Conservation (phyloP, 208 protist species). For the Trypanosoma cruzi region DNA sequence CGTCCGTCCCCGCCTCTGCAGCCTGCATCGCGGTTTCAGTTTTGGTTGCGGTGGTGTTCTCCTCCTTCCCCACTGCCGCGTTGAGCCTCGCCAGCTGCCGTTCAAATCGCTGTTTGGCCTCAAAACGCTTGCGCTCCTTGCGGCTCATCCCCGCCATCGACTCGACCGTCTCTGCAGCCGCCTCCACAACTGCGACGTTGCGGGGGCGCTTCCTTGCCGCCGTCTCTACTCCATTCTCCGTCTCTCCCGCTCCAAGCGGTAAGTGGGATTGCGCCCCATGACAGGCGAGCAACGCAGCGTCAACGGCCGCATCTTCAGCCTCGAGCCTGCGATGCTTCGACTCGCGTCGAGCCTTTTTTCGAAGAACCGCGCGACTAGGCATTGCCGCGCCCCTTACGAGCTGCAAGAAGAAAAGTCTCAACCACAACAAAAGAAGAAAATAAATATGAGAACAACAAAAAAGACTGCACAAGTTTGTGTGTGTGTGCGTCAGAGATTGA, state of each 20-base stretch:
- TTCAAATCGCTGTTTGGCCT: constrained; percentile 61
- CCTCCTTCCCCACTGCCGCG: constrained; percentile 4
- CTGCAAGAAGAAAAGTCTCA: constrained; percentile 5
- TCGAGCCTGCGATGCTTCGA: constrained; percentile 51
- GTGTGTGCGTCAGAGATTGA: not conserved
- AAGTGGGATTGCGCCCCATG: not conserved
- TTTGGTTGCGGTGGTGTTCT: constrained; percentile 4
- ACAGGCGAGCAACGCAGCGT: not conserved
- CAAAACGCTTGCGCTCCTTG: constrained; percentile 59
- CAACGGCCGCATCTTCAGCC: constrained; percentile 3
- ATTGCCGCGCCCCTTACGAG: constrained; percentile 35
- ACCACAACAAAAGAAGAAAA: too few species aligned
- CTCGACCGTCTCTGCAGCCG: constrained; percentile 5
- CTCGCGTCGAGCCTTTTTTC: constrained; percentile 83
- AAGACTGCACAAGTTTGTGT: not conserved
- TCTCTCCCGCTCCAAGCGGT: not conserved
- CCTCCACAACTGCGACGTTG: constrained; percentile 7
- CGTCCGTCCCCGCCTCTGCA: not conserved
- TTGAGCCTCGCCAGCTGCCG: constrained; percentile 53
- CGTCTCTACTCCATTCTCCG: not conserved
- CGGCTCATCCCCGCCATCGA: constrained; percentile 43
- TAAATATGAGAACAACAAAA: constrained; percentile 20
- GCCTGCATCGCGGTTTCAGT: not conserved
- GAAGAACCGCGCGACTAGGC: constrained; percentile 80
- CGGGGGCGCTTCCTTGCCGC: constrained; percentile 1